Evolutionary conservation across 83 land plant genomes (phyloP), one percentile per base, ranked within the genome.

Genomic region (Picea abies): DNA sequence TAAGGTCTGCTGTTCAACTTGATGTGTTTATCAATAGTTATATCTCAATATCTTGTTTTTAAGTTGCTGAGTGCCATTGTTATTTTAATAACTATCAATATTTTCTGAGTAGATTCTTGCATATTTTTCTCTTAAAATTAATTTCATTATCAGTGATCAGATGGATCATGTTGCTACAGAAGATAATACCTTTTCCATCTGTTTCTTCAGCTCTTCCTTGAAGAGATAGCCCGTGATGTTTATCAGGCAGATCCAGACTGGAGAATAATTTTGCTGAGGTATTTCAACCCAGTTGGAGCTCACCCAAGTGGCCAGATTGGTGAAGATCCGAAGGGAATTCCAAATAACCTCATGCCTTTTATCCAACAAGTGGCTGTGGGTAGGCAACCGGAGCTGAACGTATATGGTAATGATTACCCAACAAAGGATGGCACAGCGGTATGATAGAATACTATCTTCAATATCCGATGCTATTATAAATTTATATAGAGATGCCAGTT

Each of bases 301-400:
- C 98, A 95, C 87, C 90, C 92, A 32, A 96, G 99, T 83, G 99
- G 99, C 58, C 85, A 67, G 49, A 86, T 96, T 82, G 99, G 99
- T 76, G 99, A 96, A 85, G 98, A 96, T 81, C 98, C 99, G 0
- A 90, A 89, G 78, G 99, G 99, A 2, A 84, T 95, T 65, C 99
- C 99, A 61, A 96, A 93, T 71, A 95, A 95, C 84, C 89, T 96
- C 49, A 91, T 96, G 98, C 99, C 99, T 60, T 96, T 90, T 80
- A 91, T 96, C 67, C 96, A 93, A 80, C 99, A 96, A 91, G 99
- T 96, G 19, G 98, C 98, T 75, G 98, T 95, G 68, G 97, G 97
- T 10, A 87, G 98, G 84, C 86, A 90, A 83, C 88, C 87, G 26
- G 94, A 89, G 89, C 82, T 96, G 80, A 90, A 89, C 65, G 98